phyloP scores from a whole-genome alignment of 495 filamentous ascomycete genomes.

The Aspergillus indologenus region DNA sequence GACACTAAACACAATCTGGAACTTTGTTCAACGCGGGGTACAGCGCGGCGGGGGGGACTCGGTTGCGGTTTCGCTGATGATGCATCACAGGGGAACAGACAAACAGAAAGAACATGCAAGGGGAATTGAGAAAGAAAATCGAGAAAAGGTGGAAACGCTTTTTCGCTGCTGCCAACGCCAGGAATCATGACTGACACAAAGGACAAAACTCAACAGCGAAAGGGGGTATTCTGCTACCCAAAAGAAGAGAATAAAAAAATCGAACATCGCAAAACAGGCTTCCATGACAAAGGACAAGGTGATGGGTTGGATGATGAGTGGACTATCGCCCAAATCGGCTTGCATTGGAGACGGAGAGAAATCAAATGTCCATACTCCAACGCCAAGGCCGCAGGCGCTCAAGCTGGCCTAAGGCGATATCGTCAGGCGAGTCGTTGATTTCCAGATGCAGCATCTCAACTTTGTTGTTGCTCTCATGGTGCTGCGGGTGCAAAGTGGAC shows the following conservation, averaged over 20 bases:
- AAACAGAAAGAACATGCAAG: conserved; percentile 4
- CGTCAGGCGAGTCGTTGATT: conserved; percentile 37
- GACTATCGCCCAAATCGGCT: background rate
- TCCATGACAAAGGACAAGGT: background rate
- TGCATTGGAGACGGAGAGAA: background rate
- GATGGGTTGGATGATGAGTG: background rate
- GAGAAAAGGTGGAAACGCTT: conserved; percentile 7
- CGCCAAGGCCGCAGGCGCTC: conserved; percentile 44
- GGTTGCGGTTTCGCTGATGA: conserved; percentile 1
- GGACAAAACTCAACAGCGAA: conserved; percentile 7
- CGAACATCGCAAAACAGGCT: conserved; percentile 3
- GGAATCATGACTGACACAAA: conserved; percentile 1
- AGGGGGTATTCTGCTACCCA: conserved; percentile 3
- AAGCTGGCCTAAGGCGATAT: conserved; percentile 36
- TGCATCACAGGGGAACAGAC: conserved; percentile 9
- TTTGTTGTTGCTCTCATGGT: conserved; percentile 30
- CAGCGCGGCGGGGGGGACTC: background rate
- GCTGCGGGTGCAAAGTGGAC: conserved; percentile 21
- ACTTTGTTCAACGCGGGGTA: background rate
- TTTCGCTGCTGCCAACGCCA: conserved; percentile 18
- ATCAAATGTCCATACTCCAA: conserved; percentile 49
- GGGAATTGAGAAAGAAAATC: background rate
- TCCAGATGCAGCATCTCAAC: conserved; percentile 42
- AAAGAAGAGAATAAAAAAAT: conserved; percentile 8
- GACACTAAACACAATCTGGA: conserved; percentile 7